A percentile compares a stretch with the other conserved stretches of the same genome.
phyloP scores from a whole-genome alignment of 2,329 filamentous ascomycete genomes.

The Cladophialophora carrionii region DNA sequence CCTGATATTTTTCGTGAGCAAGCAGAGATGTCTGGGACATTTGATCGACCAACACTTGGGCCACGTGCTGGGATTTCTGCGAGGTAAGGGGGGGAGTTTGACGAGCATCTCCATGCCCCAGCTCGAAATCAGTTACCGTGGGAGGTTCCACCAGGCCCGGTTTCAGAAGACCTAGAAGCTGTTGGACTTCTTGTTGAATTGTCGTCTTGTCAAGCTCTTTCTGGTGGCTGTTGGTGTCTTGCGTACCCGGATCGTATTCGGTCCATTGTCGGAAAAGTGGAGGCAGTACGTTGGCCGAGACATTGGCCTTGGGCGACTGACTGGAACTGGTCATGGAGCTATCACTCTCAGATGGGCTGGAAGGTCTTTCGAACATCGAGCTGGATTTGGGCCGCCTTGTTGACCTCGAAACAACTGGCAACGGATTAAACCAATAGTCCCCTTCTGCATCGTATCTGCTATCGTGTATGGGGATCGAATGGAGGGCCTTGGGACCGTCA shows the following conservation, averaged over 20 bases:
- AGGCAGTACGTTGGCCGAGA: not conserved
- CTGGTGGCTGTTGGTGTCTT: slow-evolving; percentile 1
- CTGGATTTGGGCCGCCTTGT: not conserved
- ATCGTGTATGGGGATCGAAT: slow-evolving; percentile 43
- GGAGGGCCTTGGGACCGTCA: slow-evolving; percentile 15
- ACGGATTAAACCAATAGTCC: slow-evolving; percentile 35
- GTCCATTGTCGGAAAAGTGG: slow-evolving; percentile 24
- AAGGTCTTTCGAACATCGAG: slow-evolving; percentile 17
- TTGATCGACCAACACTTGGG: slow-evolving; percentile 37
- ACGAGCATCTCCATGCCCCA: not conserved
- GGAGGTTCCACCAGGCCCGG: slow-evolving; percentile 19
- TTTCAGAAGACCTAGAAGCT: slow-evolving; percentile 24
- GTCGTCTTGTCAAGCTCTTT: slow-evolving; percentile 19
- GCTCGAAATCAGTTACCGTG: slow-evolving; percentile 8
- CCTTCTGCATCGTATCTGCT: slow-evolving; percentile 55
- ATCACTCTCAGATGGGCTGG: slow-evolving; percentile 25
- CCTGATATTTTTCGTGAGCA: slow-evolving; percentile 8
- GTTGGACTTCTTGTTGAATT: slow-evolving; percentile 22
- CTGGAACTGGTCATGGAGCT: slow-evolving; percentile 16
- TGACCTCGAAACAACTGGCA: not conserved
- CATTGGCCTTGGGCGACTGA: slow-evolving; percentile 1
- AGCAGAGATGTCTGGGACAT: slow-evolving; percentile 50
- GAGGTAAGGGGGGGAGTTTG: slow-evolving; percentile 1
- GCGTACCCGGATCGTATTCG: slow-evolving; percentile 26
- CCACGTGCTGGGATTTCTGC: slow-evolving; percentile 22